Percentiles rank a stretch among this genome's conserved stretches.
These are phyloP conservation scores for Begonia fuchsioides DNA, from an alignment of 306 rosid species.

Conservation along the genomic window DNA sequence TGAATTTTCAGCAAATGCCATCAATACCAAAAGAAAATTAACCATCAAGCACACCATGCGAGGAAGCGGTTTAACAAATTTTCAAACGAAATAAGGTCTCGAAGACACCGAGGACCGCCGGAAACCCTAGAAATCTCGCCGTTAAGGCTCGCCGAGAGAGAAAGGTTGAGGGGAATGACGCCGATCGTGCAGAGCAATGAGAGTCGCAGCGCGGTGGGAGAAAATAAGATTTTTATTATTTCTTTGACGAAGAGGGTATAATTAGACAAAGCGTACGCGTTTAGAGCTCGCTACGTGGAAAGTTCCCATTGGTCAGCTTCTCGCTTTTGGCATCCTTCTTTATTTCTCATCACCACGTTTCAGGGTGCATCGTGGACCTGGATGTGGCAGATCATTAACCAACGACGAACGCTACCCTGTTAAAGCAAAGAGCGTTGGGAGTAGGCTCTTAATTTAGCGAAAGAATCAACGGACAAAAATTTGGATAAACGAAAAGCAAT, in stretches of 20 bases:
- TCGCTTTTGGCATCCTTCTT: neutral
- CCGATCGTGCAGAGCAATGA: conserved; percentile 20
- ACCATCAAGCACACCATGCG: conserved; percentile 12
- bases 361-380: neutral
- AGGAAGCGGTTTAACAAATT: conserved; percentile 4
- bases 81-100: neutral
- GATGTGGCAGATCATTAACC: neutral
- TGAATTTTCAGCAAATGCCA: conserved; percentile 18
- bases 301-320: too few relatives aligned
- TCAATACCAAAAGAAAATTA: conserved; percentile 22
- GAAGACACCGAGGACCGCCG: conserved; percentile 4
- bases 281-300: neutral
- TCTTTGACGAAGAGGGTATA: conserved; percentile 2
- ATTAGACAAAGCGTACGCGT: too few relatives aligned
- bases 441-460: too few relatives aligned
- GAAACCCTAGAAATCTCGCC: conserved; percentile 44
- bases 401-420: neutral
- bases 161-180: conserved; percentile 4
- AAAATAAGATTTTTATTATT: conserved; percentile 22
- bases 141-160: conserved; percentile 2
- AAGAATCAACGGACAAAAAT: too few relatives aligned
- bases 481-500: too few relatives aligned
- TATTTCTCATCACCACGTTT: neutral
- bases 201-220: conserved; percentile 2
- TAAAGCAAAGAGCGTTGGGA: too few relatives aligned